A percentile compares a stretch with the other conserved stretches of the same genome.
These are phyloP conservation scores for Crucihimalaya himalaica DNA, from an alignment of 345 rosid genomes.

Conservation along the genomic window DNA sequence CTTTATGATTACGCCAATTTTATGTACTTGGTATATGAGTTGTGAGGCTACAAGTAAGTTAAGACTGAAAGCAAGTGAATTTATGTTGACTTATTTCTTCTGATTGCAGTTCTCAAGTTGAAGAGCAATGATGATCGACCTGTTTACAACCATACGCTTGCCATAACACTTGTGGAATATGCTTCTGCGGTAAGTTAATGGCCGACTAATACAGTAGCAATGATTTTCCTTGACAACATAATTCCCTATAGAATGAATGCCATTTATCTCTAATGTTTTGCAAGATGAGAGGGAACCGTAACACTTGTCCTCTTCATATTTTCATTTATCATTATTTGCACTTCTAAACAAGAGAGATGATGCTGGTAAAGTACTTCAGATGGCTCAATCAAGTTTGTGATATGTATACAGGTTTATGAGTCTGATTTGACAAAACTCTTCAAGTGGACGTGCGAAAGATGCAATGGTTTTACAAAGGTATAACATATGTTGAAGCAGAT, in stretches of 20 bases:
- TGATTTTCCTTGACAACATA: background rate
- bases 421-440: constrained; percentile 80
- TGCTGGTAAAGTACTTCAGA: background rate
- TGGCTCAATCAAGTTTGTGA: constrained; percentile 23
- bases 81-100: constrained; percentile 13
- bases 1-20: background rate
- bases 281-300: background rate
- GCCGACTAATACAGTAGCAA: background rate
- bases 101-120: constrained; percentile 52
- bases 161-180: constrained; percentile 80
- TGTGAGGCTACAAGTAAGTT: background rate
- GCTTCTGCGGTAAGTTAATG: constrained; percentile 80
- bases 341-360: background rate
- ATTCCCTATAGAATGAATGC: background rate
- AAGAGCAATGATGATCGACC: constrained; percentile 43
- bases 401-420: constrained; percentile 68
- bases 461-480: constrained; percentile 80
- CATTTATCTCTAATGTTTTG: constrained; percentile 2
- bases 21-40: background rate
- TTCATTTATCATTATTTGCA: background rate
- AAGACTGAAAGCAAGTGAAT: background rate
- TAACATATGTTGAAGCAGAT: background rate
- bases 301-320: constrained; percentile 3
- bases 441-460: constrained; percentile 88
- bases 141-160: constrained; percentile 82